Percentiles rank a stretch among this genome's conserved stretches.
Evolutionary conservation across 768 basidiomycete species (phyloP).

Genomic region (Asterophora parasitica): DNA sequence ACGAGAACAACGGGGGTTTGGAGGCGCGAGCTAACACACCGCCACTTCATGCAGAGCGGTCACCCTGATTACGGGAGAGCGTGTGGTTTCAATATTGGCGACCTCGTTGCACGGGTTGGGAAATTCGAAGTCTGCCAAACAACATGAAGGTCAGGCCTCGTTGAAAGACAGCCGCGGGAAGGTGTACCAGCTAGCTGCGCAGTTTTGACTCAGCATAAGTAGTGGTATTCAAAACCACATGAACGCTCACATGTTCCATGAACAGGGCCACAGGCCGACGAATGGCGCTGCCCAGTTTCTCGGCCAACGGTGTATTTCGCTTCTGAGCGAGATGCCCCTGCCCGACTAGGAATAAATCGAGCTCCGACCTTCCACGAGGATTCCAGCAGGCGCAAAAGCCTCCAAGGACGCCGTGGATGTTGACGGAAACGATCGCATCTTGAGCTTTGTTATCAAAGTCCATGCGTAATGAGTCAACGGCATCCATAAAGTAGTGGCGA

Average conservation of each 20-base stretch:
- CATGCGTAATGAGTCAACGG: neutral
- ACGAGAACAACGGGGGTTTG: neutral
- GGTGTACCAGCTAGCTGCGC: neutral
- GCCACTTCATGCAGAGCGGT: conserved; percentile 5
- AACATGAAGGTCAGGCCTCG: neutral
- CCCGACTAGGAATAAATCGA: too few species aligned
- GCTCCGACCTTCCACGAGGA: too few species aligned
- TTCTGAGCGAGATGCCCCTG: neutral
- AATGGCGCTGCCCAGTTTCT: too few species aligned
- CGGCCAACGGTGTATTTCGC: neutral
- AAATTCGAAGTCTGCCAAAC: neutral
- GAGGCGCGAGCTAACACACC: conserved; percentile 9
- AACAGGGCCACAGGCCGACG: too few species aligned
- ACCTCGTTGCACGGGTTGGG: neutral
- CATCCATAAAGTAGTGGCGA: too few species aligned
- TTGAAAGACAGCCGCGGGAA: neutral
- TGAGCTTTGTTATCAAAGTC: neutral
- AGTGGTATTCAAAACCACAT: too few species aligned
- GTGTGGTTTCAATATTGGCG: neutral
- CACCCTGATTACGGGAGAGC: conserved; percentile 2
- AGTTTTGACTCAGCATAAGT: too few species aligned
- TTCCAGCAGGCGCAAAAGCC: too few species aligned
- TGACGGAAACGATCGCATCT: too few species aligned
- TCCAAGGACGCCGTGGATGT: too few species aligned
- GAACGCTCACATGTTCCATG: too few species aligned